Percentiles rank a stretch among this genome's conserved stretches.
Evolutionary conservation across 129 eudicot genomes (phyloP).

Genomic region (Silybum marianum): DNA sequence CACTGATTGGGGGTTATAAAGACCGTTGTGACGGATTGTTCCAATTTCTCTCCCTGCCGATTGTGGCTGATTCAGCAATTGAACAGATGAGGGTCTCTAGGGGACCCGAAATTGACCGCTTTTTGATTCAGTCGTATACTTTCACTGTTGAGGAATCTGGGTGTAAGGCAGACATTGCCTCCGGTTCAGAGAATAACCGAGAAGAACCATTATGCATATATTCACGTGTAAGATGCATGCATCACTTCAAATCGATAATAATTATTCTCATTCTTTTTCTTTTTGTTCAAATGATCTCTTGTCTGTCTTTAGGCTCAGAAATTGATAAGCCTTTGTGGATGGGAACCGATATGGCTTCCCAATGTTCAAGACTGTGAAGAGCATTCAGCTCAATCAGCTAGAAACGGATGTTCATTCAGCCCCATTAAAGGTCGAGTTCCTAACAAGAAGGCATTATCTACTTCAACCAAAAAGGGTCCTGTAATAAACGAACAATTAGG

Average conservation of each 20-base stretch:
- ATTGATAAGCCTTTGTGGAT: slow-evolving; percentile 89
- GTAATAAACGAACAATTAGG: slow-evolving; percentile 41
- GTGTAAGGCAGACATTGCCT: slow-evolving; percentile 52
- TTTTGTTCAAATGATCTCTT: slow-evolving; percentile 1
- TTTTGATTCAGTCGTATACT: slow-evolving; percentile 53
- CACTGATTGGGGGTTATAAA: slow-evolving; percentile 87
- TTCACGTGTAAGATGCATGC: slow-evolving; percentile 64
- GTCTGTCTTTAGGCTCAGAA: slow-evolving; percentile 65
- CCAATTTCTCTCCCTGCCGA: slow-evolving; percentile 77
- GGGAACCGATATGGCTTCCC: slow-evolving; percentile 94
- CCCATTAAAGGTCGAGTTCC: slow-evolving; percentile 50
- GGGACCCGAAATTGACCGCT: slow-evolving; percentile 74
- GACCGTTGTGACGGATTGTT: slow-evolving; percentile 97
- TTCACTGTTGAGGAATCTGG: slow-evolving; percentile 53
- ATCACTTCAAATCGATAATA: not conserved
- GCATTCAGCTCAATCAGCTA: slow-evolving; percentile 91
- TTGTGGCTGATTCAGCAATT: slow-evolving; percentile 75
- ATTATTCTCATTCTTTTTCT: not conserved
- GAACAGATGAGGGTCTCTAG: slow-evolving; percentile 76
- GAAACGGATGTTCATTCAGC: slow-evolving; percentile 69
- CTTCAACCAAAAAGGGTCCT: slow-evolving; percentile 51
- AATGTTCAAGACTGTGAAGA: slow-evolving; percentile 92
- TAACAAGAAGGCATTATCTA: slow-evolving; percentile 65
- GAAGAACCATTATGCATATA: slow-evolving; percentile 62
- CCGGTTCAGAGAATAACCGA: slow-evolving; percentile 49